Evolutionary conservation across 495 filamentous ascomycete genomes (phyloP), one percentile per base, ranked within the genome.

Genomic region (Saxophila tyrrhenica): DNA sequence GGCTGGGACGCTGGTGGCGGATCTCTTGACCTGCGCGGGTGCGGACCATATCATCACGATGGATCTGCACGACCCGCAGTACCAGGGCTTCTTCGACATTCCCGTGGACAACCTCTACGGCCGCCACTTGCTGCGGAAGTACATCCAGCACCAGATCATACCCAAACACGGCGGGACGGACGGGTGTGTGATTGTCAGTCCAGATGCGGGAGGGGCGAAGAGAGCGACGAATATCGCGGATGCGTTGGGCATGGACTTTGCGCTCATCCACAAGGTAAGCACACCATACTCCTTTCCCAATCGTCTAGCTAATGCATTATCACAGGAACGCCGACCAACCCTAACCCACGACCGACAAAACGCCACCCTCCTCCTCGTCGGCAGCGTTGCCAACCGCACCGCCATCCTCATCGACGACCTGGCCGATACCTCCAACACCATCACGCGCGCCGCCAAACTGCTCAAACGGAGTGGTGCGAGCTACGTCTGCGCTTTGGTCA

Each of bases 51-150:
- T 98, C 66, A 89, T 98, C 63, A 97, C 92, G 1, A 91, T 95
- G 81, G 92, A 98, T 67, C 75, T 98, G 51, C 92, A 98, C 65
- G 92, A 97, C 67, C 89, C 94, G 56, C 94, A 97, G 69, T 97
- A 97, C 66, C 92, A 98, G 68, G 92, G 92, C 45, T 98, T 94
- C 75, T 97, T 98, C 63, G 92, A 97, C 64, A 95, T 97, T 50
- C 91, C 90, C 1, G 94, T 97, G 49, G 92, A 98, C 65, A 98
- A 98, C 64, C 75, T 98, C 17, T 94, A 95, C 64, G 92, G 88
- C 15, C 77, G 89, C 51, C 85, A 89, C 42, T 73, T 95, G 41
- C 75, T 97, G 47, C 85, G 92, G 69, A 83, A 82, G 49, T 97
- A 95, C 69, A 95, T 98, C 59, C 79, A 85, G 69, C 81, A 84